Percentiles rank a stretch among this genome's conserved stretches.
Evolutionary conservation across 1,139 yeast genomes (phyloP).

Genomic region (Blastobotrys capitulatus): DNA sequence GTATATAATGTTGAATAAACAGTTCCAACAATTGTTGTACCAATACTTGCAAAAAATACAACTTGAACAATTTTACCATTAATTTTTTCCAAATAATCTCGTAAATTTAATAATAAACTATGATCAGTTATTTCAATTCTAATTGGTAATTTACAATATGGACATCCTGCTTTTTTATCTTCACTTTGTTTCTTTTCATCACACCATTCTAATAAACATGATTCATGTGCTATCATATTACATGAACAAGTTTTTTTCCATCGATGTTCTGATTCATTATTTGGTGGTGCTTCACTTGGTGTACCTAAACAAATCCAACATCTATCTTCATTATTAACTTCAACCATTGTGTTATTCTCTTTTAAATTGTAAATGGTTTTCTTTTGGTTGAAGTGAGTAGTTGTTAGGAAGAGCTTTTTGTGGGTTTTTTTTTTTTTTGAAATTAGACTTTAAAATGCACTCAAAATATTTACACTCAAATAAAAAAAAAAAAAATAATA

Average conservation of each 20-base stretch:
- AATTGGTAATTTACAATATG: slow-evolving; percentile 41
- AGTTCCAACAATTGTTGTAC: slow-evolving; percentile 27
- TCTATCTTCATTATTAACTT: slow-evolving; percentile 14
- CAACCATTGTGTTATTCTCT: neutral
- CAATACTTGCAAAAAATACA: slow-evolving; percentile 27
- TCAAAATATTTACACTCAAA: too few species aligned
- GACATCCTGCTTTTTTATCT: slow-evolving; percentile 33
- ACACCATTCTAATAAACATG: slow-evolving; percentile 42
- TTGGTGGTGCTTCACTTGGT: slow-evolving; percentile 36
- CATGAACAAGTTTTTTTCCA: slow-evolving; percentile 43
- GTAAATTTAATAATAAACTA: slow-evolving; percentile 25
- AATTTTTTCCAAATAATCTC: slow-evolving; percentile 25
- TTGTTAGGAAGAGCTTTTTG: too few species aligned
- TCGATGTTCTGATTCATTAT: slow-evolving; percentile 22
- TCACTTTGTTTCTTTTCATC: slow-evolving; percentile 29
- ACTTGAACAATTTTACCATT: slow-evolving; percentile 21
- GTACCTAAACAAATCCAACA: slow-evolving; percentile 46
- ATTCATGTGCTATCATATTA: slow-evolving; percentile 38
- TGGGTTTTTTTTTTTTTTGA: too few species aligned
- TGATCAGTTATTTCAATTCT: slow-evolving; percentile 19
- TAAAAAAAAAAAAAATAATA: too few species aligned
- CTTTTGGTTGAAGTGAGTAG: too few species aligned
- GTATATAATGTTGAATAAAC: slow-evolving; percentile 27
- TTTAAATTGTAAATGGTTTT: neutral
- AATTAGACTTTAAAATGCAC: too few species aligned